Conservation (phyloP, 768 basidiomycete species). For the Lyophyllum shimeji region DNA sequence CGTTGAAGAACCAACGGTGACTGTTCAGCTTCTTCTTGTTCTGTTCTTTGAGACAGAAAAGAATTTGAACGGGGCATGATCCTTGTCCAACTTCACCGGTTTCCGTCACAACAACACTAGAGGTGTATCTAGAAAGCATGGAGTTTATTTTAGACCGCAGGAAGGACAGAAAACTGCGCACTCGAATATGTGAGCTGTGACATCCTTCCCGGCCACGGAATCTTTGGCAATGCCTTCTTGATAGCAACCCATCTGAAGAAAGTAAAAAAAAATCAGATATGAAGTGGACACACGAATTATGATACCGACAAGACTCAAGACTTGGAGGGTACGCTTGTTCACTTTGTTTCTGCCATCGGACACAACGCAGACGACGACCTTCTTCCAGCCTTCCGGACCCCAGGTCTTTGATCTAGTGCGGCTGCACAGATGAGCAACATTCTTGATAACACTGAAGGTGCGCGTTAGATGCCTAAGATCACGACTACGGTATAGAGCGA, state of each 20-base stretch:
- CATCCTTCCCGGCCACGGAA: slow-evolving; percentile 84
- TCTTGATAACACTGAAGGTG: slow-evolving; percentile 73
- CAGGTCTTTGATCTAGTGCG: slow-evolving; percentile 73
- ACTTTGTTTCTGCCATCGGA: slow-evolving; percentile 85
- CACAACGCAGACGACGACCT: slow-evolving; percentile 85
- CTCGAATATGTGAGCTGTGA: slow-evolving; percentile 94
- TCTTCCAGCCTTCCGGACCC: slow-evolving; percentile 90
- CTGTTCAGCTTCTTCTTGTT: slow-evolving; percentile 98
- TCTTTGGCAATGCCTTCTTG: slow-evolving; percentile 92
- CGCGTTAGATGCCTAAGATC: slow-evolving; percentile 8
- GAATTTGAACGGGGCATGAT: slow-evolving; percentile 79
- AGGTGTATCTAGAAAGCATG: slow-evolving; percentile 57
- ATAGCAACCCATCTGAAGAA: slow-evolving; percentile 73
- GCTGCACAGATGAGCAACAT: slow-evolving; percentile 75
- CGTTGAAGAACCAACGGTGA: slow-evolving; percentile 98
- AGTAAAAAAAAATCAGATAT: not conserved
- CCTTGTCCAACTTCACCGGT: slow-evolving; percentile 76
- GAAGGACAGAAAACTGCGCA: slow-evolving; percentile 32
- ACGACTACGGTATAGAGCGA: not conserved
- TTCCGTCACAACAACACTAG: slow-evolving; percentile 75
- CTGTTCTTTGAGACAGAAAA: slow-evolving; percentile 93
- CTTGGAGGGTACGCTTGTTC: slow-evolving; percentile 89
- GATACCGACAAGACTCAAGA: slow-evolving; percentile 67
- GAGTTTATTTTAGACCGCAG: not conserved
- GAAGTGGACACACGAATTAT: slow-evolving; percentile 1